phyloP scores from a whole-genome alignment of 2,329 filamentous ascomycete species.

The Ascochyta clinopodiicola region DNA sequence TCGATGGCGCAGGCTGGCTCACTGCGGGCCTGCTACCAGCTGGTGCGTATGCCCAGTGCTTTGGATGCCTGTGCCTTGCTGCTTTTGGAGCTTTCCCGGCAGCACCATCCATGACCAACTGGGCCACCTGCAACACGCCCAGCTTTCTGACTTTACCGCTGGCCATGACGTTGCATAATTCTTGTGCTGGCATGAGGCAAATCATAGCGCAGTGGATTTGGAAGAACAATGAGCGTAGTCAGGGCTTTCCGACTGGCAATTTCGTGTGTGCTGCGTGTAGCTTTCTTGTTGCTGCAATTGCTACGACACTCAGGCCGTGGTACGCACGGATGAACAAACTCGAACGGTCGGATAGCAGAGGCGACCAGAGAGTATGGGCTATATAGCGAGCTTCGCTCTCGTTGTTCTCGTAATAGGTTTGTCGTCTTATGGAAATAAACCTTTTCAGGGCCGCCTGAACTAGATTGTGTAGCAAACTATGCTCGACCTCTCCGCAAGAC shows the following conservation, averaged over 20 bases:
- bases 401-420: no score
- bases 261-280: conserved; percentile 51
- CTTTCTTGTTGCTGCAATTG: conserved; percentile 39
- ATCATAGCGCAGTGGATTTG: conserved; percentile 53
- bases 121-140: conserved; percentile 51
- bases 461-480: no score
- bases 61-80: conserved; percentile 49
- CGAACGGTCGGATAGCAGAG: conserved; percentile 24
- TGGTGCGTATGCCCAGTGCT: conserved; percentile 32
- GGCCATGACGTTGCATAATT: conserved; percentile 50
- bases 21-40: conserved; percentile 38
- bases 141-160: conserved; percentile 47
- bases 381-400: background rate
- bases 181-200: conserved; percentile 47
- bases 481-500: no score
- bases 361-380: conserved; percentile 31
- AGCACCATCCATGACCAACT: conserved; percentile 46
- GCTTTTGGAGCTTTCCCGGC: conserved; percentile 49
- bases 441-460: no score
- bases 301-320: conserved; percentile 30
- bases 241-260: conserved; percentile 50
- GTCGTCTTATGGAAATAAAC: no score
- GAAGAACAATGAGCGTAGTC: conserved; percentile 36
- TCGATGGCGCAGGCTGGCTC: conserved; percentile 44
- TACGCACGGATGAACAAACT: conserved; percentile 39